Base-by-base conservation (phyloP, 2,329 filamentous ascomycete genomes). In the Whalleya microplaca region DNA sequence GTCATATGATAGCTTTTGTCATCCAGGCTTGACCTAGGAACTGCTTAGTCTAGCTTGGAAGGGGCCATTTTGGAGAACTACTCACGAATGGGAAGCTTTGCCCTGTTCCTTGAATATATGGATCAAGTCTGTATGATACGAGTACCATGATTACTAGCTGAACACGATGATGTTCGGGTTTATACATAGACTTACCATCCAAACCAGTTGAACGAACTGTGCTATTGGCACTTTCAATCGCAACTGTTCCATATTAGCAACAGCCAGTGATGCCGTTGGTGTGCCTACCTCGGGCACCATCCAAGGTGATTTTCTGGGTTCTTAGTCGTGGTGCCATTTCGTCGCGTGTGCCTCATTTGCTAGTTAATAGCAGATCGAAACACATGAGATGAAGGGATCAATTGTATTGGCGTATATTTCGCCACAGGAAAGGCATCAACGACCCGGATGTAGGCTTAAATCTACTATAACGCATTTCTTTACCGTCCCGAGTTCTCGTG, bases 1-100 rank as follows among this genome's bases (percentile, higher is more conserved):
- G 97, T 86, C 56, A 84, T 83, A 68, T 95, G 89, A 64, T 90
- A 96, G n/a, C 84, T 83, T 69, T 89, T 90, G 69, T 96, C 91
- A 45, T 82, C 83, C 32, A 96, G 77, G 20, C 58, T 62, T 7
- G 64, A 56, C 27, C 68, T 70, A 51, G 10, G 32, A 21, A 45
- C 20, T 16, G 42, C 46, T 44, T 61, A 54, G 40, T 51, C 42
- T 45, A 51, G 52, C 45, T 16, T 23, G 3, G 4, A 16, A 21
- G 23, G 44, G 29, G 2, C 43, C 29, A 23, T n/a, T 37, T 20
- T 23, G 12, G 42, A 19, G 2, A 27, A 32, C 8, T 7, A 59
- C 68, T 55, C 55, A 71, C 69, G 66, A 61, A 48, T 66, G 62
- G 9, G 67, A 64, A 23, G 62, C 62, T 40, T 59, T 66, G 8